Percentiles rank a stretch among this genome's conserved stretches.
These are phyloP conservation scores for Arabidopsis suecica DNA, from an alignment of 345 rosid species.

Conservation along the genomic window DNA sequence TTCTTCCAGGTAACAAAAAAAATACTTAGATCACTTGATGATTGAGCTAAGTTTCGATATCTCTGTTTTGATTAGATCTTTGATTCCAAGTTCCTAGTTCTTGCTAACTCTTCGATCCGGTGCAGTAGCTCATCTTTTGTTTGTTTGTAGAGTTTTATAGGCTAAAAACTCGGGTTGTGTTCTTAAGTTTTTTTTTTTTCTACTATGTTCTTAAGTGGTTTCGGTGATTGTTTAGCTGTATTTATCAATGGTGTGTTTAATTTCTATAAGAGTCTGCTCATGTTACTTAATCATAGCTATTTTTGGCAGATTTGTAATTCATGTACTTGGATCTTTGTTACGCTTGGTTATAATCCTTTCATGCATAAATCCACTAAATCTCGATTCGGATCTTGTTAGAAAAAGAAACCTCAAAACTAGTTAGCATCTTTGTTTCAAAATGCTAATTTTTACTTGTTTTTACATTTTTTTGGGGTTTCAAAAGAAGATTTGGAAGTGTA, in stretches of 20 bases:
- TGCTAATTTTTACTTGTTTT: background rate
- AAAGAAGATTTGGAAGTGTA: background rate
- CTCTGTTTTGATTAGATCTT: background rate
- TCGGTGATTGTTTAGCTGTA: too few species aligned
- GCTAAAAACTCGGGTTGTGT: background rate
- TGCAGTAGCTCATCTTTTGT: background rate
- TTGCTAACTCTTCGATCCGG: background rate
- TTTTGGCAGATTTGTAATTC: background rate
- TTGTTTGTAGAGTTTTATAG: background rate
- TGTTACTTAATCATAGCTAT: too few species aligned
- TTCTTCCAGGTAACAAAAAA: background rate
- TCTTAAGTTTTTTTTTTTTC: too few species aligned
- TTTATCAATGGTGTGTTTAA: too few species aligned
- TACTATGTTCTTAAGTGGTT: too few species aligned
- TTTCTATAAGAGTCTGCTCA: too few species aligned
- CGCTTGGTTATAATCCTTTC: background rate
- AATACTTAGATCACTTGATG: background rate
- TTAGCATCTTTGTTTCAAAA: background rate
- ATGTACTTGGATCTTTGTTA: background rate
- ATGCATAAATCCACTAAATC: background rate
- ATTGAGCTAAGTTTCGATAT: background rate
- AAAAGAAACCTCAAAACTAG: too few species aligned
- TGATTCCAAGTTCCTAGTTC: background rate
- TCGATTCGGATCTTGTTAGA: background rate
- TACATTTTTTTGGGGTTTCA: background rate